Evolutionary conservation across 768 basidiomycete species (phyloP), one percentile per base, ranked within the genome.

Genomic region (Phylloporus arenicola): DNA sequence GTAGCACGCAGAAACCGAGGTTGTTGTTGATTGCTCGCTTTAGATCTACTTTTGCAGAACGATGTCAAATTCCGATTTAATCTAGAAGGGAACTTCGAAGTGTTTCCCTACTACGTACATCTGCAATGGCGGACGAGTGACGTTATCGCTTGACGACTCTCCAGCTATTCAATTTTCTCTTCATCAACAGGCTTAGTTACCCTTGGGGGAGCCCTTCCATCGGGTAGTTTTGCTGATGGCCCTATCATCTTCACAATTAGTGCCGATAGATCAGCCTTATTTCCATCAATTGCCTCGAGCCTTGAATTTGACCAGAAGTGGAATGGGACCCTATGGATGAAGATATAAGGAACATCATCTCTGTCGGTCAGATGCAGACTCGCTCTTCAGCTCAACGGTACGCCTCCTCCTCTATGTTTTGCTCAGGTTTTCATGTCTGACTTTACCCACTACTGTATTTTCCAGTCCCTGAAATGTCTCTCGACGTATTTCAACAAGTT

Each of bases 401-500:
- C 19, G 38, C 11, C 19, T n/a, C 6, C 19, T n/a, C 6, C 17
- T 20, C 37, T 19, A 20, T 19, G 12, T 22, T 7, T 10, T 17
- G n/a, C 4, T 43, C 19, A 3, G 14, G 7, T 9, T 6, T 8
- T n/a, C 9, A 17, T 11, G 7, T 14, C 41, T 43, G 16, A 43
- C 41, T 11, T 27, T 25, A 25, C 24, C n/a, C 16, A 16, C 9
- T 17, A 6, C 17, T 10, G 13, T 29, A 19, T 33, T 4, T 12
- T 33, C 13, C 31, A 44, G 43, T 20, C 12, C 33, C 31, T 16
- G 35, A 37, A 44, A 33, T 34, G 30, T 14, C 43, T 13, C 20
- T 44, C 6, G 48, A 53, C 4, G 25, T 45, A 40, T 53, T 49
- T 17, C 47, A 53, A 44, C 52, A 56, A 34, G 45, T 47, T 33